Evolutionary conservation across 2,329 filamentous ascomycete species (phyloP), one percentile per base, ranked within the genome.

Genomic region (Aspergillus candidus): DNA sequence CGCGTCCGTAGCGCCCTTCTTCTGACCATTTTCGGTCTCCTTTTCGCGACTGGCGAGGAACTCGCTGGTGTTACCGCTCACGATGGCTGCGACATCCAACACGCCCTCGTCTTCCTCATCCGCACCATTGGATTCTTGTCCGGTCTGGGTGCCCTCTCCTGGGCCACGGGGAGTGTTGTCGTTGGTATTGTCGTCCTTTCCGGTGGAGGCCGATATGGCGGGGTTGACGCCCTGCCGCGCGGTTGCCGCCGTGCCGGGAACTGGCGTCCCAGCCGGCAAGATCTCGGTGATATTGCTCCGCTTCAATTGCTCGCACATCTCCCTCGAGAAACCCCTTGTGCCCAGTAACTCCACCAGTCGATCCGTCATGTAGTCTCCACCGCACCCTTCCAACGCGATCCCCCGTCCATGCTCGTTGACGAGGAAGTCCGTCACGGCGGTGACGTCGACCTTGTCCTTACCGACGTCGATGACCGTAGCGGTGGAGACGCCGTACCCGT

Each of bases 401-500:
- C 84, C 68, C 75, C 79, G 67, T 61, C 80, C 76, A 60, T 82
- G 71, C 68, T 86, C 75, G 66, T 89, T 76, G 71, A 94, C 78
- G 36, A 82, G 71, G 57, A 86, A 91, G 50, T 97, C 91, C 46
- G 84, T 83, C 39, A 98, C 82, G 44, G 90, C 91, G 1, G 89
- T 94, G 14, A 98, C 80, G 58, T 98, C 90, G 17, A 91, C 88
- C 71, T 97, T 97, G 58, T 88, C 82, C 63, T 83, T 88, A 10
- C 93, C 93, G 47, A 98, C 85, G 64, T 98, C 93, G 17, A 98
- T 77, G 14, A 98, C 80, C 0, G 88, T 93, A 58, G 93, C 84
- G 55, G 80, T 88, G 29, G 83, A 77, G 27, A 89, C 77, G 10
- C 88, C 90, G 60, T 94, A 97, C 44, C 93, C 82, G 59, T 81